These are phyloP conservation scores for Calonectria honghensis DNA, from an alignment of 2,329 filamentous ascomycete species.

Conservation along the genomic window DNA sequence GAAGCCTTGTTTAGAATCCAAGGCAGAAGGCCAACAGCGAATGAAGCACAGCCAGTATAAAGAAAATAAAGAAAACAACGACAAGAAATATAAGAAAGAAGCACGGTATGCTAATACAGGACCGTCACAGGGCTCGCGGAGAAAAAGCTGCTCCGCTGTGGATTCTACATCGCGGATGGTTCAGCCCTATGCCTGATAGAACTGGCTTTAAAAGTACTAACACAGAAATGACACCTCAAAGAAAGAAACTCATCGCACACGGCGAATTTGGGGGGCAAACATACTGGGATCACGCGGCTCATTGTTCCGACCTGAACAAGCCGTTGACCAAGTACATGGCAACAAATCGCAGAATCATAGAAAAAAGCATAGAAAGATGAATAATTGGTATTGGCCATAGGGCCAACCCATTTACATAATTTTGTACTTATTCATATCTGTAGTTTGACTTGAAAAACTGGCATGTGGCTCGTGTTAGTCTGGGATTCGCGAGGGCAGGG, in stretches of 20 bases:
- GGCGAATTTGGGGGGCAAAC: background rate
- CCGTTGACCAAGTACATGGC: background rate
- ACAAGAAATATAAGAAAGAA: background rate
- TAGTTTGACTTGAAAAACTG: background rate
- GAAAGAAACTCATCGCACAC: background rate
- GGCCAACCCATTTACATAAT: accelerated
- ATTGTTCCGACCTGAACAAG: background rate
- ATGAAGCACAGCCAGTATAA: background rate
- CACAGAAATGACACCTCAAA: background rate
- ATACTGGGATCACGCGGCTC: background rate
- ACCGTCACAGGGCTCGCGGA: background rate
- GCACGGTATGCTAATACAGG: background rate
- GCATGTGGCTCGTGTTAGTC: background rate
- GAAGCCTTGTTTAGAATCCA: background rate
- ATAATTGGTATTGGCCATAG: background rate
- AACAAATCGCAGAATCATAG: background rate
- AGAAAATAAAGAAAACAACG: background rate
- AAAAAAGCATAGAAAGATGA: background rate
- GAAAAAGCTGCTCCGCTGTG: background rate
- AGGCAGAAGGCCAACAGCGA: background rate
- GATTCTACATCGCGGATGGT: background rate
- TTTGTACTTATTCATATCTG: background rate
- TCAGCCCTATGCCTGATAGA: background rate
- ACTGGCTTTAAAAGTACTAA: background rate
- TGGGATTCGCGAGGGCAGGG: background rate